Evolutionary conservation across 2,329 filamentous ascomycete genomes (phyloP).

Genomic region (Nothopassalora personata): DNA sequence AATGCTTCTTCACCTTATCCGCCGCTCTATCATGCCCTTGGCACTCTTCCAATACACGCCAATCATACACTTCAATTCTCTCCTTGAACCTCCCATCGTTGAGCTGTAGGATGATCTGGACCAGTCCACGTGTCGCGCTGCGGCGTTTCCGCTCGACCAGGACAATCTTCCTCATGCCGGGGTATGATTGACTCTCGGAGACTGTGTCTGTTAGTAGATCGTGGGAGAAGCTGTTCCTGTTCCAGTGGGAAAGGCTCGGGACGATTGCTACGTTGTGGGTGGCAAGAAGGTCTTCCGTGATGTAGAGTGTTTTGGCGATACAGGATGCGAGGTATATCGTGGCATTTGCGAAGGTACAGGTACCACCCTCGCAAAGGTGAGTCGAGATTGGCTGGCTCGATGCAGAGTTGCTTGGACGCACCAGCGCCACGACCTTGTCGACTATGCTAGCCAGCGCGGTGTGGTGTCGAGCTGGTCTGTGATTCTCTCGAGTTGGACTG

Average conservation of each 20-base stretch:
- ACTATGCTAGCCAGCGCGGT: slow-evolving; percentile 4
- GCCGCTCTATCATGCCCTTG: slow-evolving; percentile 13
- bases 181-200: slow-evolving; percentile 31
- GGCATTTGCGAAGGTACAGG: slow-evolving; percentile 21
- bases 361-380: slow-evolving; percentile 6
- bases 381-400: neutral
- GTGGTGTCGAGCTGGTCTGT: neutral
- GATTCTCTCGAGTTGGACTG: neutral
- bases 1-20: slow-evolving; percentile 19
- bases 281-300: slow-evolving; percentile 26
- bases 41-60: slow-evolving; percentile 29
- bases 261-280: slow-evolving; percentile 16
- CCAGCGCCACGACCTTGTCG: slow-evolving; percentile 5
- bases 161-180: slow-evolving; percentile 29
- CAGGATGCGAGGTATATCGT: slow-evolving; percentile 28
- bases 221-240: slow-evolving; percentile 27
- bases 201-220: slow-evolving; percentile 18
- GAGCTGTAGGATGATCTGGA: slow-evolving; percentile 19
- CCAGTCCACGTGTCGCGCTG: slow-evolving; percentile 10
- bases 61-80: slow-evolving; percentile 30
- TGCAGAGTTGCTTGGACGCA: neutral
- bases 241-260: slow-evolving; percentile 25
- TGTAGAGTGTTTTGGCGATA: slow-evolving; percentile 27
- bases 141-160: slow-evolving; percentile 28
- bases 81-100: slow-evolving; percentile 25